Conservation (phyloP, 768 basidiomycete species). For the Dendrothele bispora region DNA sequence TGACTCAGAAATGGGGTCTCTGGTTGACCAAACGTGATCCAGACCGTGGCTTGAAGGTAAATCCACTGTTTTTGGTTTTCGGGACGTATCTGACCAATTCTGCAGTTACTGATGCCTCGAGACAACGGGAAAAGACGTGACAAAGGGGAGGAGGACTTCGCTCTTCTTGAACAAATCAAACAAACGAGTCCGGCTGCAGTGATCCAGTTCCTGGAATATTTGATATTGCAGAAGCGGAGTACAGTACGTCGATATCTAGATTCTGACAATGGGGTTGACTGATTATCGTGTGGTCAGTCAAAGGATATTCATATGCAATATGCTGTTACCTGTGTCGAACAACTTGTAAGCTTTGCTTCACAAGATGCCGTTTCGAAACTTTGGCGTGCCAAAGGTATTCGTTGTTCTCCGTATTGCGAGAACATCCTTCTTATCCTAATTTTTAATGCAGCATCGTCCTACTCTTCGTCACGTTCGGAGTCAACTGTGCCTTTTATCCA, state of each 20-base stretch:
- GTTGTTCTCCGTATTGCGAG: slow-evolving; percentile 2
- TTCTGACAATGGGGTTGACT: not conserved
- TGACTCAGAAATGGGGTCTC: slow-evolving; percentile 74
- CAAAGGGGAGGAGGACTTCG: slow-evolving; percentile 61
- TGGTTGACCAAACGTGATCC: slow-evolving; percentile 77
- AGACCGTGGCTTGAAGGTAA: slow-evolving; percentile 71
- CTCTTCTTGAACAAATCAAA: slow-evolving; percentile 55
- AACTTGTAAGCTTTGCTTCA: slow-evolving; percentile 44
- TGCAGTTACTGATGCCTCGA: slow-evolving; percentile 60
- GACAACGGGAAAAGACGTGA: slow-evolving; percentile 56
- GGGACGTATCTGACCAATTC: slow-evolving; percentile 1
- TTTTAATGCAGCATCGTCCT: slow-evolving; percentile 28
- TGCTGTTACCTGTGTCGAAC: slow-evolving; percentile 53
- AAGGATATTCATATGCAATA: slow-evolving; percentile 66
- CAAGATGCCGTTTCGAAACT: slow-evolving; percentile 57
- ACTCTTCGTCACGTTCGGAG: slow-evolving; percentile 16
- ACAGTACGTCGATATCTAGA: slow-evolving; percentile 37
- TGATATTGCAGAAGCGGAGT: slow-evolving; percentile 70
- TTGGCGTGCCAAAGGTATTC: slow-evolving; percentile 70
- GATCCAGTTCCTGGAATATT: slow-evolving; percentile 74
- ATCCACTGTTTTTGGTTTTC: slow-evolving; percentile 11
- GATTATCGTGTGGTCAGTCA: slow-evolving; percentile 39
- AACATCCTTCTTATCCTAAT: slow-evolving; percentile 42
- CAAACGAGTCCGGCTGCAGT: slow-evolving; percentile 61
- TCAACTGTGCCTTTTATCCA: slow-evolving; percentile 54